Conservation (phyloP, 805 yeast species). For the Starmerella bombicola region DNA sequence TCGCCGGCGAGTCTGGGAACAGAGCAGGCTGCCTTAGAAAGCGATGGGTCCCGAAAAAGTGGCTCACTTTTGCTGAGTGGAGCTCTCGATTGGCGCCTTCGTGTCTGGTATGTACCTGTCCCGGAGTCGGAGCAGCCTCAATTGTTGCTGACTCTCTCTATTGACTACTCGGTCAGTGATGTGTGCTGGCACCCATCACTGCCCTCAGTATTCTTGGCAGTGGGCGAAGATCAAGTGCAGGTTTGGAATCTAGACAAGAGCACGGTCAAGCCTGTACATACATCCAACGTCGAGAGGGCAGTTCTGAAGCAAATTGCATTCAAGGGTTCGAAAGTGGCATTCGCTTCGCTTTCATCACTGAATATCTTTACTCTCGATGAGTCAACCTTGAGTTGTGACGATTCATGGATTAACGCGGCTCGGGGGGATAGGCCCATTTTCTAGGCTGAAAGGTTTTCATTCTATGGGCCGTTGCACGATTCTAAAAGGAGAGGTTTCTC, state of each 20-base stretch:
- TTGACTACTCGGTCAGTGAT: slow-evolving; percentile 9
- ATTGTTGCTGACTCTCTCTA: neutral
- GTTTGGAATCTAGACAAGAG: slow-evolving; percentile 16
- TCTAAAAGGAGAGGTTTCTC: too few species aligned
- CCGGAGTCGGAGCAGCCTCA: slow-evolving; percentile 5
- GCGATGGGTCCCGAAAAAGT: neutral
- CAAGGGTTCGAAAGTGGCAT: neutral
- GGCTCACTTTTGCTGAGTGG: slow-evolving; percentile 12
- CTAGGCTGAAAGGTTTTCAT: too few species aligned
- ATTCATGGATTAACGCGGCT: too few species aligned
- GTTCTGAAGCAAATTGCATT: neutral
- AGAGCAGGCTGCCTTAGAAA: too few species aligned
- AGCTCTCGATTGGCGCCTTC: slow-evolving; percentile 17
- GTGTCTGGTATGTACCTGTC: slow-evolving; percentile 15
- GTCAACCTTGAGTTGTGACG: too few species aligned
- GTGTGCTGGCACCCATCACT: slow-evolving; percentile 13
- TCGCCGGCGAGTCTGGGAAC: neutral
- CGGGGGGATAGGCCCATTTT: too few species aligned
- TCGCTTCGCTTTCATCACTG: too few species aligned
- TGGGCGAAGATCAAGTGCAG: slow-evolving; percentile 10
- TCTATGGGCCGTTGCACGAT: too few species aligned
- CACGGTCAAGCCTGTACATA: slow-evolving; percentile 5
- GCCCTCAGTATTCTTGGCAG: slow-evolving; percentile 13
- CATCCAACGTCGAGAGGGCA: neutral
- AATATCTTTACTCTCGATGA: too few species aligned